Conservation (phyloP, 1,284 basidiomycete species). For the Blastosporella zonata region DNA sequence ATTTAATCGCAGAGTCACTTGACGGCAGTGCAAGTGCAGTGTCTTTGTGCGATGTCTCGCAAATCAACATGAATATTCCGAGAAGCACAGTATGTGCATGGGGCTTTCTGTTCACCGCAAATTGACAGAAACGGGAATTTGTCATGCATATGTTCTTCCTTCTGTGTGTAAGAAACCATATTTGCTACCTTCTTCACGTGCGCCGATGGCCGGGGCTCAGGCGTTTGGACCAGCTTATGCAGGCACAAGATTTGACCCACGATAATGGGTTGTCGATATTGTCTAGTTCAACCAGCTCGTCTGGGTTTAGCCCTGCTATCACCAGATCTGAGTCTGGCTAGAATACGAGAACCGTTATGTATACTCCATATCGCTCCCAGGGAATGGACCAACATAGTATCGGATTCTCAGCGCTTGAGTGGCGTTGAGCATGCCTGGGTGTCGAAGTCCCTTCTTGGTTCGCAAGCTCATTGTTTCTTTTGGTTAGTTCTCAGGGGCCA, state of each 20-base stretch:
- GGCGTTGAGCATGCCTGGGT: background rate
- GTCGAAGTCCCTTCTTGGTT: background rate
- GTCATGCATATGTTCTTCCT: no score
- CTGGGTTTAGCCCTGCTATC: background rate
- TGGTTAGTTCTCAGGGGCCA: background rate
- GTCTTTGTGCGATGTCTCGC: no score
- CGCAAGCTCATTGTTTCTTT: background rate
- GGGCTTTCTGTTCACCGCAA: no score
- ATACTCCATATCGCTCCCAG: no score
- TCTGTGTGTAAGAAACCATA: no score
- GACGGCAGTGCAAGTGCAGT: background rate
- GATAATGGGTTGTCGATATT: constrained; percentile 6
- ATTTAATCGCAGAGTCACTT: constrained; percentile 1
- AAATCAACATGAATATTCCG: no score
- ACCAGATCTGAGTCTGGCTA: background rate
- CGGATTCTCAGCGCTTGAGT: background rate
- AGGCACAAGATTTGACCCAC: background rate
- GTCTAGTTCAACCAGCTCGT: background rate
- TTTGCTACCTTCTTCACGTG: background rate
- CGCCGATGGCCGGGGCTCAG: constrained; percentile 5
- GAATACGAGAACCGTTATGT: background rate
- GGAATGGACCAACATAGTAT: background rate
- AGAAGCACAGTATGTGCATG: no score
- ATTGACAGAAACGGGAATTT: no score
- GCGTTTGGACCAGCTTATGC: background rate